phyloP scores from a whole-genome alignment of 2,329 filamentous ascomycete species.

The Sporothrix pallida region DNA sequence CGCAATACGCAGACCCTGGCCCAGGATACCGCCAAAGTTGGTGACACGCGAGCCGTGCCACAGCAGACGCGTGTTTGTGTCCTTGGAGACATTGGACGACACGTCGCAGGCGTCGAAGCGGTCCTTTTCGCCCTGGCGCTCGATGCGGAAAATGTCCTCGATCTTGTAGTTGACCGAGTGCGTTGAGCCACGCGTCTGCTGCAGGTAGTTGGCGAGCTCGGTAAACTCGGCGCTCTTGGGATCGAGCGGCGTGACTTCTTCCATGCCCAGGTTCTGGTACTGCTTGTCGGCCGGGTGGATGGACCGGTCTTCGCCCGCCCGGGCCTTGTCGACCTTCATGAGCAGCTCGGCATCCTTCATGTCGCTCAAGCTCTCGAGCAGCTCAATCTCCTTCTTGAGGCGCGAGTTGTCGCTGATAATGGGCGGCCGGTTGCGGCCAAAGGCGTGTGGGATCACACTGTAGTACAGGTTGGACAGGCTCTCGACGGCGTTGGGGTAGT shows the following conservation, averaged over 20 bases:
- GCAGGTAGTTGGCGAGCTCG: slow-evolving; percentile 70
- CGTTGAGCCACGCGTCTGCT: slow-evolving; percentile 68
- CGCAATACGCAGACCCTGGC: slow-evolving; percentile 84
- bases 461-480: slow-evolving; percentile 79
- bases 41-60: slow-evolving; percentile 88
- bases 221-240: slow-evolving; percentile 65
- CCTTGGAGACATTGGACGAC: slow-evolving; percentile 50
- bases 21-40: slow-evolving; percentile 86
- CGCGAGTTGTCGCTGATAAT: slow-evolving; percentile 62
- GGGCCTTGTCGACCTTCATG: slow-evolving; percentile 69
- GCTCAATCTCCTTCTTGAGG: slow-evolving; percentile 77
- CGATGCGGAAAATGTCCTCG: slow-evolving; percentile 80
- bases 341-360: slow-evolving; percentile 83
- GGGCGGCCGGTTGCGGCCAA: slow-evolving; percentile 75
- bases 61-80: slow-evolving; percentile 72
- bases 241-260: slow-evolving; percentile 76
- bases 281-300: slow-evolving; percentile 73
- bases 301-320: slow-evolving; percentile 47
- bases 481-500: slow-evolving; percentile 56
- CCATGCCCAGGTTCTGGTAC: slow-evolving; percentile 71
- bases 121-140: slow-evolving; percentile 72
- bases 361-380: slow-evolving; percentile 80
- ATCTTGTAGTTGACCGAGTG: slow-evolving; percentile 67
- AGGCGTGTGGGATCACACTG: slow-evolving; percentile 79
- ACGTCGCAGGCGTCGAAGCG: slow-evolving; percentile 67